These are phyloP conservation scores for Geotrichum histeridarum DNA, from an alignment of 1,139 yeast species.

Conservation along the genomic window DNA sequence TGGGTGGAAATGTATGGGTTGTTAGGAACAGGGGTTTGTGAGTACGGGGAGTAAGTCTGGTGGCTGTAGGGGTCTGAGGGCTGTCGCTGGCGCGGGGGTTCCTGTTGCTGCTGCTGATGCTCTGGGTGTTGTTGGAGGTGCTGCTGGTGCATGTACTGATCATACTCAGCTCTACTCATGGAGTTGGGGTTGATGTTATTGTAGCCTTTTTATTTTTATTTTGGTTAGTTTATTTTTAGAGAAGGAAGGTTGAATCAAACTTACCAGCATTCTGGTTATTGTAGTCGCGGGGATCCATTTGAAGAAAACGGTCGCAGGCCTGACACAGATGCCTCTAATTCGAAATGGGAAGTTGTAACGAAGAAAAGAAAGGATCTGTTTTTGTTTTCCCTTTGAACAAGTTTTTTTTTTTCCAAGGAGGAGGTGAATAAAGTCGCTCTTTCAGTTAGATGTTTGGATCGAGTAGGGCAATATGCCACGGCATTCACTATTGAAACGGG, in stretches of 20 bases:
- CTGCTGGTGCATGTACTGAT: slow-evolving; percentile 5
- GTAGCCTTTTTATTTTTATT: neutral
- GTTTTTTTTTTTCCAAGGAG: no score
- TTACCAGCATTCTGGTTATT: neutral
- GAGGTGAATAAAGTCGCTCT: no score
- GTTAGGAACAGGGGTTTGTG: neutral
- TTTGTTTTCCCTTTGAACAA: no score
- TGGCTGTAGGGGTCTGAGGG: slow-evolving; percentile 1
- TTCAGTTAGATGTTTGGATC: no score
- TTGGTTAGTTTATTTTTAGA: neutral
- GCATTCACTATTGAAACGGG: no score
- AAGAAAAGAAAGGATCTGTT: no score
- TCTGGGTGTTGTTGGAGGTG: neutral
- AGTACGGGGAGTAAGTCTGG: slow-evolving; percentile 8
- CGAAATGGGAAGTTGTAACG: no score
- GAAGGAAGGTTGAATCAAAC: neutral
- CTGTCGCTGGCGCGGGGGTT: neutral
- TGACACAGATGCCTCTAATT: neutral
- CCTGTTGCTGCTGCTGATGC: neutral
- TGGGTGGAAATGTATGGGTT: neutral
- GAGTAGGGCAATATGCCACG: no score
- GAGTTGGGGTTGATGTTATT: neutral
- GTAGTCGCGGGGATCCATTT: slow-evolving; percentile 2
- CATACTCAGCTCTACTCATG: slow-evolving; percentile 6
- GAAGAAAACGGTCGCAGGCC: neutral